phyloP scores from a whole-genome alignment of 257 asterid genomes.

The Solanum chmielewskii region DNA sequence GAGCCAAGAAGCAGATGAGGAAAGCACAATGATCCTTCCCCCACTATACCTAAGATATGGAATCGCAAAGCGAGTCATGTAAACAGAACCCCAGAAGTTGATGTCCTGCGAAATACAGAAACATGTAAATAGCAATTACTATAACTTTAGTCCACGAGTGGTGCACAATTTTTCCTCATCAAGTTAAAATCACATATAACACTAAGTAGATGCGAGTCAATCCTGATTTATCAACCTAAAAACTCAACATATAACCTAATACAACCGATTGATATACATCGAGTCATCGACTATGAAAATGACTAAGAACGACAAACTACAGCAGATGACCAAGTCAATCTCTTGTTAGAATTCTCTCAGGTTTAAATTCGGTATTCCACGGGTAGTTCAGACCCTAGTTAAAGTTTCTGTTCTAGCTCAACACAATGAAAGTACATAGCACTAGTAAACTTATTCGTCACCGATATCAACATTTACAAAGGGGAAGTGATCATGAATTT shows the following conservation, averaged over 20 bases:
- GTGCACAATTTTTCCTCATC: background rate
- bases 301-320: background rate
- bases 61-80: conserved; percentile 41
- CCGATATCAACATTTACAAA: no score
- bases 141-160: background rate
- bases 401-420: background rate
- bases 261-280: background rate
- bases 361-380: background rate
- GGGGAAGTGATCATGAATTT: no score
- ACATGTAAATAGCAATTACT: background rate
- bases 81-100: conserved; percentile 73
- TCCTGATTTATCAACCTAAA: background rate
- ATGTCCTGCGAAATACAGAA: conserved; percentile 31
- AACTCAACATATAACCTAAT: background rate
- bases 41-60: conserved; percentile 47
- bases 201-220: background rate
- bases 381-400: background rate
- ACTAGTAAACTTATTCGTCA: no score
- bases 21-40: conserved; percentile 50
- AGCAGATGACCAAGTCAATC: background rate
- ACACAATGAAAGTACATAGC: background rate
- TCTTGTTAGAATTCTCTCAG: background rate
- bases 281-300: background rate
- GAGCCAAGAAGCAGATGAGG: conserved; percentile 73
- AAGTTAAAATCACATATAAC: background rate